phyloP scores from a whole-genome alignment of 139 green algal species.

The Picochlorum sp. region DNA sequence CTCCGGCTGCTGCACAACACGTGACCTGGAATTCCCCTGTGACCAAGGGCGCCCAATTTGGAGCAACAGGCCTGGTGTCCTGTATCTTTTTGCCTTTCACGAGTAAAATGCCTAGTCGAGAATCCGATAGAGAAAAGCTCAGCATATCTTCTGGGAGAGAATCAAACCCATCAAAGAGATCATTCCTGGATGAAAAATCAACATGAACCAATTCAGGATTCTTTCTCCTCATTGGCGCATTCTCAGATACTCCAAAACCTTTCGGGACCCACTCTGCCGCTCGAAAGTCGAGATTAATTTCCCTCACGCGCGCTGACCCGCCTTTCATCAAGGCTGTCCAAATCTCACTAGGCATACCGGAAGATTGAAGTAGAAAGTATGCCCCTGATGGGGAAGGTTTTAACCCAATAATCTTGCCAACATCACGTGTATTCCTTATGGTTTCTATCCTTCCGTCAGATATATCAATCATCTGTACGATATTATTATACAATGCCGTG shows the following conservation, averaged over 20 bases:
- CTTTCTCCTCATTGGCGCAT: neutral
- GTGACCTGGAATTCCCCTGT: slow-evolving; percentile 41
- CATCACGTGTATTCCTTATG: slow-evolving; percentile 38
- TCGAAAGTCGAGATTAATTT: slow-evolving; percentile 71
- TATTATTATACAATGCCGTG: slow-evolving; percentile 15
- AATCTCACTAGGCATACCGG: slow-evolving; percentile 60
- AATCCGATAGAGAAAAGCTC: slow-evolving; percentile 56
- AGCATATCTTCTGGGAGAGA: slow-evolving; percentile 47
- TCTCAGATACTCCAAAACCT: slow-evolving; percentile 15
- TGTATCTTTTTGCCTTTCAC: slow-evolving; percentile 38
- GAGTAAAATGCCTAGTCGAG: slow-evolving; percentile 34
- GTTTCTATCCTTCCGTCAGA: slow-evolving; percentile 9
- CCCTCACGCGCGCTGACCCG: slow-evolving; percentile 38
- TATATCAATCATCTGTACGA: neutral
- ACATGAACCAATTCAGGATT: neutral
- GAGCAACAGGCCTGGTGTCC: slow-evolving; percentile 48
- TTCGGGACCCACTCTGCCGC: slow-evolving; percentile 62
- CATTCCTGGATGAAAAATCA: neutral
- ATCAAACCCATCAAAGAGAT: neutral
- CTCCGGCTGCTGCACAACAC: slow-evolving; percentile 41
- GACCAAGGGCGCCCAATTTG: slow-evolving; percentile 31
- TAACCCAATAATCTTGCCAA: slow-evolving; percentile 44
- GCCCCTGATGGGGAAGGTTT: slow-evolving; percentile 48
- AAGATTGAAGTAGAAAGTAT: slow-evolving; percentile 62
- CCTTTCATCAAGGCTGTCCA: slow-evolving; percentile 43